These are phyloP conservation scores for Ustilago loliicola DNA, from an alignment of 1,284 basidiomycete genomes.

Conservation along the genomic window DNA sequence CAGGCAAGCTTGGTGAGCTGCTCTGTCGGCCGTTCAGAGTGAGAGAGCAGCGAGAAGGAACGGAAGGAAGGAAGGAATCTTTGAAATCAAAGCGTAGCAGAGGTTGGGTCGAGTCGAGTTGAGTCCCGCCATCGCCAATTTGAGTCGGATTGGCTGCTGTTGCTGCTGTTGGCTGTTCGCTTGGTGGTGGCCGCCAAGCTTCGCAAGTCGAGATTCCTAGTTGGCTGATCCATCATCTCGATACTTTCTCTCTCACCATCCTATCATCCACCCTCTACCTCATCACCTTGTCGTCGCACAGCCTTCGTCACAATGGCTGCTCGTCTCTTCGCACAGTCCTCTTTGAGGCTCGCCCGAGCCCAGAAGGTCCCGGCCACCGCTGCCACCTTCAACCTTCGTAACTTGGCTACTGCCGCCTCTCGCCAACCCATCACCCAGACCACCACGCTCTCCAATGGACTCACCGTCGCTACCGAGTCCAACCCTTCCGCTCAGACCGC, in stretches of 20 bases:
- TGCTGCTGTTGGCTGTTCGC: background rate
- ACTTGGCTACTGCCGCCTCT: conserved; percentile 55
- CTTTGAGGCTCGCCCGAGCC: conserved; percentile 53
- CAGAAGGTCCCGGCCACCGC: conserved; percentile 51
- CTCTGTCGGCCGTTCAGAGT: conserved; percentile 12
- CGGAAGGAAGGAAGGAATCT: conserved; percentile 28
- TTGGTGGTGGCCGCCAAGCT: conserved; percentile 12
- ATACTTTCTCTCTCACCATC: conserved; percentile 6
- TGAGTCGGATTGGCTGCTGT: background rate
- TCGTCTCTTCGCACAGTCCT: conserved; percentile 58
- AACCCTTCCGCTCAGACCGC: conserved; percentile 96
- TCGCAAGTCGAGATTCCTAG: conserved; percentile 3
- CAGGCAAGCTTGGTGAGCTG: background rate
- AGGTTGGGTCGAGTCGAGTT: background rate
- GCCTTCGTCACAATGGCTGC: conserved; percentile 51
- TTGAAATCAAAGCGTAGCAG: conserved; percentile 10
- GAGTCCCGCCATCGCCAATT: conserved; percentile 3
- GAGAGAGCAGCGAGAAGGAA: conserved; percentile 21
- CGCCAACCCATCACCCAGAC: conserved; percentile 65
- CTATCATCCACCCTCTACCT: conserved; percentile 18
- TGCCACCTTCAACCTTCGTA: conserved; percentile 47
- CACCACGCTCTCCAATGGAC: conserved; percentile 65
- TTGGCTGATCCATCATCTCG: conserved; percentile 20
- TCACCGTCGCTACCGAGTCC: conserved; percentile 76
- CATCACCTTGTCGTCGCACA: conserved; percentile 30